Percentiles rank a stretch among this genome's conserved stretches.
phyloP scores from a whole-genome alignment of 2,329 filamentous ascomycete genomes.

The Ophiostoma fasciatum region DNA sequence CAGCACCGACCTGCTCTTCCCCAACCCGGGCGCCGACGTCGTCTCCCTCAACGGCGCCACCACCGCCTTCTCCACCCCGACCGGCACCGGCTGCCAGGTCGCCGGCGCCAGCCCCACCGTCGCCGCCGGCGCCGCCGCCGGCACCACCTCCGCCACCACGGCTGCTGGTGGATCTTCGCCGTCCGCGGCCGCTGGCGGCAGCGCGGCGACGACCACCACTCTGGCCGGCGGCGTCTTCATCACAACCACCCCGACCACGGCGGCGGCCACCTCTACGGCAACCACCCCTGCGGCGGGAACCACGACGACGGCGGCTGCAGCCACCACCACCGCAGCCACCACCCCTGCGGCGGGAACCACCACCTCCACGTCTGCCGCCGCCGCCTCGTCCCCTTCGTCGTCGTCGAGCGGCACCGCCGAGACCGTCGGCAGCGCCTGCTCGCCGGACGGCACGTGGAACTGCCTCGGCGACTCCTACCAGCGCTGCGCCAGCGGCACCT shows the following conservation, averaged over 20 bases:
- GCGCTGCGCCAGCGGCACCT: conserved; percentile 34
- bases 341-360: conserved; percentile 2
- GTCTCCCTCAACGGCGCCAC: conserved; percentile 29
- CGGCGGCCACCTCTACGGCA: background rate
- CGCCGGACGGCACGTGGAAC: conserved; percentile 32
- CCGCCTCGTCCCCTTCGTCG: conserved; percentile 3
- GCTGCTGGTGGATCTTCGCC: conserved; percentile 7
- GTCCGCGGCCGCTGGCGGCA: conserved; percentile 8
- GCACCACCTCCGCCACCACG: conserved; percentile 12
- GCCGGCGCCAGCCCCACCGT: conserved; percentile 16
- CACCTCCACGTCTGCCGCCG: conserved; percentile 9
- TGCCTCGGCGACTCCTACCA: conserved; percentile 36
- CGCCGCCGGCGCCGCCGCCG: conserved; percentile 9
- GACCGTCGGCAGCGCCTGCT: conserved; percentile 29
- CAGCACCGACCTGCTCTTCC: conserved; percentile 46
- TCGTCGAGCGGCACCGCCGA: conserved; percentile 16
- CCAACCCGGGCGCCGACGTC: conserved; percentile 46
- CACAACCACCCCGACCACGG: conserved; percentile 13
- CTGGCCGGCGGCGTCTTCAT: conserved; percentile 26
- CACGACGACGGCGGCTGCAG: background rate
- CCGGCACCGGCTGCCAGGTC: conserved; percentile 15
- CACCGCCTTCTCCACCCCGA: conserved; percentile 19
- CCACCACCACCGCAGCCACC: conserved; percentile 7
- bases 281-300: background rate
- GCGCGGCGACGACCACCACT: background rate